Evolutionary conservation across 129 eudicot species (phyloP).

Genomic region (Helianthus tuberosus): DNA sequence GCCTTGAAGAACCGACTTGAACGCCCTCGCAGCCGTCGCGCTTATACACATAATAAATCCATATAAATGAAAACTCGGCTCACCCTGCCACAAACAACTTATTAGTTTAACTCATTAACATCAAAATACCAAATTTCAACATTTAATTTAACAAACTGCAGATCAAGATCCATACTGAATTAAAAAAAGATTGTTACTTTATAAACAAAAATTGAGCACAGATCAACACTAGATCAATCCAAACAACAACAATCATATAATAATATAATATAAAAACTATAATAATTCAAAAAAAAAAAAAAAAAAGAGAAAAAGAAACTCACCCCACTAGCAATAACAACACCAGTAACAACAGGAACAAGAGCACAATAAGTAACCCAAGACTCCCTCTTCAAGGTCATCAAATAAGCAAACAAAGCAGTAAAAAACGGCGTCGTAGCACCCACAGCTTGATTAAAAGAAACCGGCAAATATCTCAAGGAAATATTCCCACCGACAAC

Average conservation of each 20-base stretch:
- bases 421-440: conserved; percentile 82
- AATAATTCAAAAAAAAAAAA: too few relatives aligned
- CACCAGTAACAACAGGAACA: conserved; percentile 66
- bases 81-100: conserved; percentile 60
- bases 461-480: conserved; percentile 62
- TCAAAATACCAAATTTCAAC: not conserved
- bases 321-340: conserved; percentile 54
- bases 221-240: too few relatives aligned
- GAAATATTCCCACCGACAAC: conserved; percentile 81
- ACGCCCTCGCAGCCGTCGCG: conserved; percentile 96
- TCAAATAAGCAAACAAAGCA: conserved; percentile 68
- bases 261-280: too few relatives aligned
- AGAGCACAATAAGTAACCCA: conserved; percentile 44
- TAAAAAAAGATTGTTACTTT: too few relatives aligned
- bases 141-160: too few relatives aligned
- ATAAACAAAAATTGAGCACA: too few relatives aligned
- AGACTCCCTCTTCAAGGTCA: conserved; percentile 66
- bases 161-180: too few relatives aligned
- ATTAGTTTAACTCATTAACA: not conserved
- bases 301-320: too few relatives aligned
- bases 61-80: conserved; percentile 87
- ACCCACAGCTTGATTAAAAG: conserved; percentile 75
- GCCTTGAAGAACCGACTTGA: conserved; percentile 97
- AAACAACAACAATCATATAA: too few relatives aligned
- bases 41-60: conserved; percentile 94